phyloP scores from a whole-genome alignment of 164 flowering plant genomes.

The Kingdonia uniflora region DNA sequence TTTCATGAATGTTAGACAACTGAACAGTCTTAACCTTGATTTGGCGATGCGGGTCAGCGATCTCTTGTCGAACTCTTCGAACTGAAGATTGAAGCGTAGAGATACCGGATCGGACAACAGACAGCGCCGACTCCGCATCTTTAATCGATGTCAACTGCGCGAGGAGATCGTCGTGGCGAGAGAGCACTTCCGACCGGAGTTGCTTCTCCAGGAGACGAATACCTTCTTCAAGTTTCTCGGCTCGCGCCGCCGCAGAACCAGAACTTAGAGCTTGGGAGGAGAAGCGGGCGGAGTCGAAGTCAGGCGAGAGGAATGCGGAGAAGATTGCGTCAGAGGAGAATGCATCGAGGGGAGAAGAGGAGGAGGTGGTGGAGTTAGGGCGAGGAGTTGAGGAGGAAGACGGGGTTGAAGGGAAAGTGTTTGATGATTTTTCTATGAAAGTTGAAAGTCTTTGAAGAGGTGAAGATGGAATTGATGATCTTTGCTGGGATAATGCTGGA shows the following conservation, averaged over 20 bases:
- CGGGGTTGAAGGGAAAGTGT: constrained; percentile 13
- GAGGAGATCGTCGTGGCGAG: constrained; percentile 66
- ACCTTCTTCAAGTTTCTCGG: constrained; percentile 78
- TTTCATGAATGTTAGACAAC: constrained; percentile 55
- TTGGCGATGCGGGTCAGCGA: constrained; percentile 61
- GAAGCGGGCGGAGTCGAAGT: constrained; percentile 70
- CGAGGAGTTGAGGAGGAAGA: constrained; percentile 34
- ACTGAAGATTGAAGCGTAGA: constrained; percentile 75
- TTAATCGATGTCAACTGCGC: constrained; percentile 68
- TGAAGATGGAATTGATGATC: background rate
- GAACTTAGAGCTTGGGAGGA: constrained; percentile 91
- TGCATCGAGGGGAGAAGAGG: constrained; percentile 41
- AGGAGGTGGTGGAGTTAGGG: constrained; percentile 17
- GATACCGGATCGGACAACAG: constrained; percentile 60
- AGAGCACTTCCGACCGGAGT: constrained; percentile 74
- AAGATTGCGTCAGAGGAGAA: constrained; percentile 73
- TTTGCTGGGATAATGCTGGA: background rate
- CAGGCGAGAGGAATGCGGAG: constrained; percentile 78
- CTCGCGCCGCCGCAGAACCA: constrained; percentile 85
- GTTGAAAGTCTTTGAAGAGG: background rate
- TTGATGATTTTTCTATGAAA: background rate
- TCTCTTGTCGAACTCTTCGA: constrained; percentile 62
- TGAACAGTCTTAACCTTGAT: constrained; percentile 48
- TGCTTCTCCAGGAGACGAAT: constrained; percentile 71
- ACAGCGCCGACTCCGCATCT: constrained; percentile 62